Percentiles rank a stretch among this genome's conserved stretches.
These are phyloP conservation scores for Xylaria polymorpha DNA, from an alignment of 2,329 filamentous ascomycete genomes.

Conservation along the genomic window DNA sequence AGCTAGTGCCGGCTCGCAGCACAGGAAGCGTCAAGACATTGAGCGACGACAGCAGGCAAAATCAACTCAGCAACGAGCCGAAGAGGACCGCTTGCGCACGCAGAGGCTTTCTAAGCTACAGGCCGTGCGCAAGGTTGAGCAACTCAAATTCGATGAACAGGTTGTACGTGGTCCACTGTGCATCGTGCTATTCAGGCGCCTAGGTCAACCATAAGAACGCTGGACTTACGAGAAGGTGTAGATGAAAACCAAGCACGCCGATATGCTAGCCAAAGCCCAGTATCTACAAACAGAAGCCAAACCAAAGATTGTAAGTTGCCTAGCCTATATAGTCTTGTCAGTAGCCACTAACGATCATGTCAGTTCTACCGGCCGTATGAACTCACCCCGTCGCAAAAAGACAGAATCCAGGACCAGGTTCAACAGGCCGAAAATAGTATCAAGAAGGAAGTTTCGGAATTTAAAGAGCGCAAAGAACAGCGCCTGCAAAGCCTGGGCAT, in stretches of 20 bases:
- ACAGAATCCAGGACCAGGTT: conserved; percentile 76
- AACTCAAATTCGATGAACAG: conserved; percentile 79
- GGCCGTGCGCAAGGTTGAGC: conserved; percentile 72
- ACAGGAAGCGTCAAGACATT: conserved; percentile 80
- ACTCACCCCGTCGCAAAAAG: conserved; percentile 74
- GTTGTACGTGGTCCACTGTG: conserved; percentile 66
- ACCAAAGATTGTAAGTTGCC: conserved; percentile 75
- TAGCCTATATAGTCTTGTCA: not conserved
- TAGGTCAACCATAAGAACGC: conserved; percentile 18
- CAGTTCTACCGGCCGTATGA: conserved; percentile 92
- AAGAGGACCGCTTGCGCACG: conserved; percentile 75
- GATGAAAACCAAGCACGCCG: conserved; percentile 81
- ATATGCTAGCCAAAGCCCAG: conserved; percentile 76
- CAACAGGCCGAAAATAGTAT: conserved; percentile 72
- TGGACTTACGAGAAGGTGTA: conserved; percentile 53
- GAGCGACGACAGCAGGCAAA: conserved; percentile 84
- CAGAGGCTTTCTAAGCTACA: conserved; percentile 73
- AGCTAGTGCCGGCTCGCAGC: conserved; percentile 69
- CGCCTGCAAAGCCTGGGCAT: conserved; percentile 54
- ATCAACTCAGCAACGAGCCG: conserved; percentile 75
- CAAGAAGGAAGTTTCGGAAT: conserved; percentile 72
- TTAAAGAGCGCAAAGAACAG: conserved; percentile 62
- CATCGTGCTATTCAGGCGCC: not conserved
- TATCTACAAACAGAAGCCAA: conserved; percentile 78
- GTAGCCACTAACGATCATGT: conserved; percentile 24